These are phyloP conservation scores for Gossypium sturtianum DNA, from an alignment of 345 rosid genomes.

Conservation along the genomic window DNA sequence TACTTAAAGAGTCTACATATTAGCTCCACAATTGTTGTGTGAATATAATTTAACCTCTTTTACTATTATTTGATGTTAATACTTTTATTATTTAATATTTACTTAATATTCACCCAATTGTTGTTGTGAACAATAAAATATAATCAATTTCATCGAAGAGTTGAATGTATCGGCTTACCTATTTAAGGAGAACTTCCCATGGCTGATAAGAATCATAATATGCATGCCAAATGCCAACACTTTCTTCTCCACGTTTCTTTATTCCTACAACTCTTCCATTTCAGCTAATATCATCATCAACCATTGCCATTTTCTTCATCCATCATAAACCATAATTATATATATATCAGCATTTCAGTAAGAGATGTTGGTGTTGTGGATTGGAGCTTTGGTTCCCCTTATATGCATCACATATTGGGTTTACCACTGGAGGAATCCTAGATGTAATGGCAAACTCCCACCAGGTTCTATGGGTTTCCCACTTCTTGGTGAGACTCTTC, in stretches of 20 bases:
- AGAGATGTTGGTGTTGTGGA: conserved; percentile 43
- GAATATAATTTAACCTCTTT: too few species aligned
- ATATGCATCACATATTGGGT: conserved; percentile 49
- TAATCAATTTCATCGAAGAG: conserved; percentile 9
- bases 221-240: neutral
- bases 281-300: too few species aligned
- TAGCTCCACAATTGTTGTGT: too few species aligned
- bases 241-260: too few species aligned
- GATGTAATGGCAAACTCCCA: conserved; percentile 78
- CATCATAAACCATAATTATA: too few species aligned
- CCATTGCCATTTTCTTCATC: too few species aligned
- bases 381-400: conserved; percentile 41
- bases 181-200: conserved; percentile 39
- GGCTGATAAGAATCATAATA: conserved; percentile 29
- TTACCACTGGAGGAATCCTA: conserved; percentile 69
- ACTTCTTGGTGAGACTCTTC: conserved; percentile 67
- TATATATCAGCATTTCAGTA: neutral
- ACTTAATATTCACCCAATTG: too few species aligned
- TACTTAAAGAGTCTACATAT: too few species aligned
- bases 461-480: conserved; percentile 96
- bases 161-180: conserved; percentile 26
- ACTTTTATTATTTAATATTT: too few species aligned
- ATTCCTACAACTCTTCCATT: too few species aligned
- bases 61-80: too few species aligned
- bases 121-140: neutral